Evolutionary conservation across 2,329 filamentous ascomycete species (phyloP), one percentile per base, ranked within the genome.

Genomic region (Catunica adiposa): DNA sequence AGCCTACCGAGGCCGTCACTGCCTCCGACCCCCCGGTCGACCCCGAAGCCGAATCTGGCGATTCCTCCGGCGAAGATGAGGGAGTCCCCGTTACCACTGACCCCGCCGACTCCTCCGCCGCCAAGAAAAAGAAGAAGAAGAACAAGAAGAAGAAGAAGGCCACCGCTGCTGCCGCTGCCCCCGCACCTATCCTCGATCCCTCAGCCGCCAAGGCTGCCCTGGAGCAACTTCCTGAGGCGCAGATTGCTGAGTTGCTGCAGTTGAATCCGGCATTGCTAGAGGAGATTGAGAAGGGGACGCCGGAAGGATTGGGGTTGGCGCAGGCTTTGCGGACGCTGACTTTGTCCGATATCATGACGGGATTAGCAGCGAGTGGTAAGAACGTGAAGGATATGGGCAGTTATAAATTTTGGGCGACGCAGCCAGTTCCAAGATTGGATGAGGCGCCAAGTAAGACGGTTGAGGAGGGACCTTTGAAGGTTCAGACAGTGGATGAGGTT

Each of bases 401-500:
- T 58, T 96, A 97, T 76, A 96, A 94, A 70, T 98, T 98, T 73
- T 98, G 92, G 92, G 83, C 88, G 68, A 98, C 92, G 50, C 92
- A 98, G 69, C 92, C 92, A 0, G 92, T 98, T 58, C 86, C 86
- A 53, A 83, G 83, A 64, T 95, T 97, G 65, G 83, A 78, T 63
- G 73, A 82, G 66, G 22, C n/a, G 29, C 11, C 11, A 1, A 20
- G 42, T 14, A 62, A 64, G 14, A 70, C 73, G 51, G 70, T 81
- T 51, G 73, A 81, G 60, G 89, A 97, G 63, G 92, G 92, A 0
- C 88, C 89, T 0, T 86, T 98, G 66, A 55, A 55, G 22, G 71
- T 82, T 17, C 85, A 90, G 63, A 83, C 84, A 58, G 77, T 86
- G 15, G 87, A 89, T 34, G 76, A 86, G 59, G 83, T 97, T 17